Conservation (phyloP, 2,329 filamentous ascomycete genomes). For the Didymellaceae sp. region DNA sequence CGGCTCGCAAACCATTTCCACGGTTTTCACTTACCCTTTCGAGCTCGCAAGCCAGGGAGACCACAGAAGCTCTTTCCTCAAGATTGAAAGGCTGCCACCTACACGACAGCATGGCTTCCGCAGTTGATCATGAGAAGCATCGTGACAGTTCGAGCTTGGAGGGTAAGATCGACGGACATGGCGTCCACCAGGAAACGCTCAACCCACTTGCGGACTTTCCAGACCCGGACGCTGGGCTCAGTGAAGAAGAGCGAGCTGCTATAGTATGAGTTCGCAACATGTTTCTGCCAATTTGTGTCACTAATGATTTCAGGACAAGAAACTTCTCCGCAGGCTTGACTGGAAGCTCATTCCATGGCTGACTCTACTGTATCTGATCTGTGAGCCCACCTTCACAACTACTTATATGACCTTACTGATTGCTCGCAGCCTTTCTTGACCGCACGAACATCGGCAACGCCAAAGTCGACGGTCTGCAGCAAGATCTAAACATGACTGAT, state of each 20-base stretch:
- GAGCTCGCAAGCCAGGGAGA: no score
- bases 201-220: conserved; percentile 37
- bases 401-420: neutral
- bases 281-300: neutral
- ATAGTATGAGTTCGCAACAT: conserved; percentile 57
- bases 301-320: conserved; percentile 60
- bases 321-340: conserved; percentile 68
- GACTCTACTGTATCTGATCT: conserved; percentile 74
- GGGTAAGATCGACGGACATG: conserved; percentile 27
- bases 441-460: conserved; percentile 81
- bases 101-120: conserved; percentile 27
- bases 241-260: conserved; percentile 65
- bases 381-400: conserved; percentile 30
- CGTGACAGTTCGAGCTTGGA: conserved; percentile 29
- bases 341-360: conserved; percentile 69
- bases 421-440: conserved; percentile 60
- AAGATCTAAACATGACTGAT: conserved; percentile 67
- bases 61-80: neutral
- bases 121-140: conserved; percentile 24
- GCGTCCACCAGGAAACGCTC: conserved; percentile 15
- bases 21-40: conserved; percentile 1
- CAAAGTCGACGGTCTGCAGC: conserved; percentile 62
- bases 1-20: conserved; percentile 7
- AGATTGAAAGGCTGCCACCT: neutral
- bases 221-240: conserved; percentile 70